Conservation (phyloP, 371 early-diverging fungal genomes). For the Lichtheimia ornata region DNA sequence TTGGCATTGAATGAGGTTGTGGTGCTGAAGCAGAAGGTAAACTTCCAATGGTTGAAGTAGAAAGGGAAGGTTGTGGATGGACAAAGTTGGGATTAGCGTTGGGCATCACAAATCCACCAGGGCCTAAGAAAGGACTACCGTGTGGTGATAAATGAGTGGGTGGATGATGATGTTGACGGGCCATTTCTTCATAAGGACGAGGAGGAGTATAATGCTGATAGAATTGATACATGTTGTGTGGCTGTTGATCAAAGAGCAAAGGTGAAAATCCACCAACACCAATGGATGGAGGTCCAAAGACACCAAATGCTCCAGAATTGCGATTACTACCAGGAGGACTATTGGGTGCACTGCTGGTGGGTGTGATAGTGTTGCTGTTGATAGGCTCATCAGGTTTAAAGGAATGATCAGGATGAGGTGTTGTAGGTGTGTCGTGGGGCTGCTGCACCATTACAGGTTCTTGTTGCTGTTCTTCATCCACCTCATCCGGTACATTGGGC, state of each 20-base stretch:
- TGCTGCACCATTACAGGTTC: background rate
- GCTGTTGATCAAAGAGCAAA: conserved; percentile 18
- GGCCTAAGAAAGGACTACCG: conserved; percentile 12
- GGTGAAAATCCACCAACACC: conserved; percentile 19
- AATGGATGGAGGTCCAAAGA: background rate
- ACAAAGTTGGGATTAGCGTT: conserved; percentile 2
- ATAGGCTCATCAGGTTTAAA: background rate
- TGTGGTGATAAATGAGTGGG: conserved; percentile 18
- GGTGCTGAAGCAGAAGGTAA: no score
- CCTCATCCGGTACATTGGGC: background rate
- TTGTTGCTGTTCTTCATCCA: background rate
- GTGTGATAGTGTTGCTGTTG: background rate
- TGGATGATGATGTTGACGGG: conserved; percentile 15
- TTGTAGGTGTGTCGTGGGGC: background rate
- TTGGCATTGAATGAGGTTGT: no score
- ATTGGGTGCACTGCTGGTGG: background rate
- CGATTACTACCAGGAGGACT: background rate
- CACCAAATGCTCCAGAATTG: no score
- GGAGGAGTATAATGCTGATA: conserved; percentile 42
- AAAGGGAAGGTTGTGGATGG: background rate
- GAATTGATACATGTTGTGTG: conserved; percentile 44
- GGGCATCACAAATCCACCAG: conserved; percentile 23
- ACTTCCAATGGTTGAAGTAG: no score
- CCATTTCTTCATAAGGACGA: conserved; percentile 42
- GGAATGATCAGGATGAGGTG: background rate